Percentiles rank a stretch among this genome's conserved stretches.
phyloP scores from a whole-genome alignment of 257 asterid species.

The Hygrophila difformis region DNA sequence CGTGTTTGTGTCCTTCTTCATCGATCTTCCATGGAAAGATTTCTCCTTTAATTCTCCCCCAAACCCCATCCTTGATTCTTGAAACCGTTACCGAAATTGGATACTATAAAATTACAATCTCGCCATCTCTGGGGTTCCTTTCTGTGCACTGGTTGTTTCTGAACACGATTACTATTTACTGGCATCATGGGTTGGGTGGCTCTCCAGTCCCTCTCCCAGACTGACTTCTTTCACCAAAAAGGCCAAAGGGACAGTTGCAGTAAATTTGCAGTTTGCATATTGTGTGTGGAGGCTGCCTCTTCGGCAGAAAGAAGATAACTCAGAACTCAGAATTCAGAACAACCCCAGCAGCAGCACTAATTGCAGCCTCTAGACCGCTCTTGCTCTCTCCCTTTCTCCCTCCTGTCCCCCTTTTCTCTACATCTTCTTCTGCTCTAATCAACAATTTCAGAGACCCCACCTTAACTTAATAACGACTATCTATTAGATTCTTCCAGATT shows the following conservation, averaged over 20 bases:
- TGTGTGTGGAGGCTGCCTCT: constrained; percentile 16
- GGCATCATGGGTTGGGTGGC: constrained; percentile 13
- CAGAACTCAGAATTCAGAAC: too few species aligned
- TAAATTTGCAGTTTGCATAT: constrained; percentile 7
- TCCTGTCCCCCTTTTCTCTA: constrained; percentile 4
- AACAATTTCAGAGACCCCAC: constrained; percentile 55
- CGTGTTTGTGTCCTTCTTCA: too few species aligned
- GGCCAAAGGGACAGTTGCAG: constrained; percentile 17
- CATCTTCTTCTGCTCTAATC: constrained; percentile 32
- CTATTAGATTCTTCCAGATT: constrained; percentile 19
- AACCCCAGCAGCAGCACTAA: constrained; percentile 4
- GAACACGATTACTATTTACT: constrained; percentile 1
- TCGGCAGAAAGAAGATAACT: constrained; percentile 10
- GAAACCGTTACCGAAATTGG: too few species aligned
- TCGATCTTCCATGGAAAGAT: too few species aligned
- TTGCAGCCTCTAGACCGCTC: constrained; percentile 5
- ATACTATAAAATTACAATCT: too few species aligned
- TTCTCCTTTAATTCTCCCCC: too few species aligned
- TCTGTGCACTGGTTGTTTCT: too few species aligned
- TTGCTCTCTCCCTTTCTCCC: constrained; percentile 1
- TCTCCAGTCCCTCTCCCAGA: constrained; percentile 17
- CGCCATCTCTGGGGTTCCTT: too few species aligned
- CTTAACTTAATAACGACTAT: constrained; percentile 2
- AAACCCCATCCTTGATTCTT: too few species aligned
- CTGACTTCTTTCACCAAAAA: constrained; percentile 15